Base-by-base conservation (phyloP, 768 basidiomycete genomes). In the Leccinum longicurvipes region DNA sequence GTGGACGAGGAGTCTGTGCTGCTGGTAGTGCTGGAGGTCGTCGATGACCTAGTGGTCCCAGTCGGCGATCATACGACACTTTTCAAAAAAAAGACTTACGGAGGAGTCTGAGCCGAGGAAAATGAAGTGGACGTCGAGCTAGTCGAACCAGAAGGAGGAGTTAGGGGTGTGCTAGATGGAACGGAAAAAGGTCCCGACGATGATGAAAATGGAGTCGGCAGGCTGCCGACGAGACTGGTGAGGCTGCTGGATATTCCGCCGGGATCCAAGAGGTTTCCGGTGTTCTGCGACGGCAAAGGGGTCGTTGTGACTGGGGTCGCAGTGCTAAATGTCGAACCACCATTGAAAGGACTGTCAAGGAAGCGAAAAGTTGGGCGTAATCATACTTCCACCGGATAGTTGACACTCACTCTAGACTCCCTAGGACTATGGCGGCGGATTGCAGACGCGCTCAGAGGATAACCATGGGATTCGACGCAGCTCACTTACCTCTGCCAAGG, bases 401-500 rank as follows among this genome's bases (percentile, higher is more conserved):
- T 11, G 27, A 6, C n/a, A 61, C 69, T 63, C 27, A 72, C 70
- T 66, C 6, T 15, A 71, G n/a, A 53, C 55, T 36, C 47, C 54
- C 56, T 1, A 64, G 25, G 47, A 44, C 69, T 67, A 27, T 14
- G 32, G 4, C 14, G 24, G 45, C 46, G 31, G 19, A 53, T n/a
- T n/a, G n/a, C n/a, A 14, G 25, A 56, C 45, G 36, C 8, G 32
- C 12, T 58, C 53, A 57, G 48, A 7, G 7, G 15, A 47, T 4
- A 14, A 25, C 12, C 9, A 41, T 23, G 39, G 0, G 31, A 12
- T 46, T 24, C 5, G 24, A 29, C 8, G n/a, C 15, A 17, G 59
- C 6, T 2, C 12, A 58, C 73, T 64, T 56, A 75, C 73, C 34
- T 55, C 60, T 64, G 15, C 55, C 45, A 42, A 72, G 61, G 56